Evolutionary conservation across 805 yeast genomes (phyloP).

Genomic region (Zygosaccharomyces bisporus): DNA sequence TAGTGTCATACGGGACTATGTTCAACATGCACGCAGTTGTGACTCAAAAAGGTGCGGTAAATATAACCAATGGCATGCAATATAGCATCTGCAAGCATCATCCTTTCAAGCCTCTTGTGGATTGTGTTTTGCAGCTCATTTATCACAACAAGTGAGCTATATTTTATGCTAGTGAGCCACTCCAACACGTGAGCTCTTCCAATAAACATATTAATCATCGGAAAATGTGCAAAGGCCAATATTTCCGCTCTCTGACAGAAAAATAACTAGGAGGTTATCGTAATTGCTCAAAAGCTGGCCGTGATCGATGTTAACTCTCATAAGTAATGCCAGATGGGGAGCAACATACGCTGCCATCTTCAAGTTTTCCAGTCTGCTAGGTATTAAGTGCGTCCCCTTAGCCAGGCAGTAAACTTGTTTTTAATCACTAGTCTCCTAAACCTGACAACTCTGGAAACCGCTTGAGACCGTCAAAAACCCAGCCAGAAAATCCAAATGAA

Average conservation of each 20-base stretch:
- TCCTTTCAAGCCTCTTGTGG: constrained; percentile 52
- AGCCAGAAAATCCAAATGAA: not conserved
- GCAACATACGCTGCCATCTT: not conserved
- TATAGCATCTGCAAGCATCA: constrained; percentile 33
- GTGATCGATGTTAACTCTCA: not conserved
- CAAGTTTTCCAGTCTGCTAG: not conserved
- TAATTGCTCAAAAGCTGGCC: not conserved
- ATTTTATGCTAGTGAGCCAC: constrained; percentile 58
- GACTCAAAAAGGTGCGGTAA: constrained; percentile 26
- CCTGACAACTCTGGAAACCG: not conserved
- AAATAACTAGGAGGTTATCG: constrained; percentile 15
- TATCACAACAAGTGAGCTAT: constrained; percentile 54
- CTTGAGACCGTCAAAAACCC: not conserved
- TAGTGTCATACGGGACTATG: constrained; percentile 34
- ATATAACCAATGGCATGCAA: constrained; percentile 39
- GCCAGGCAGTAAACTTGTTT: not conserved
- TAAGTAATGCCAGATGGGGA: not conserved
- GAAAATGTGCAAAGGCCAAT: constrained; percentile 42
- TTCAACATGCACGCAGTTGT: constrained; percentile 6
- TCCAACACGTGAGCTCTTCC: constrained; percentile 58
- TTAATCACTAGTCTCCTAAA: not conserved
- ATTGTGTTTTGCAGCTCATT: too few relatives aligned
- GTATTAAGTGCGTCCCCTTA: not conserved
- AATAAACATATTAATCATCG: constrained; percentile 54
- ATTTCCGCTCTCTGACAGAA: constrained; percentile 44